These are phyloP conservation scores for Hepatocystis sp. DNA, from an alignment of 169 alveolate species.

Conservation along the genomic window DNA sequence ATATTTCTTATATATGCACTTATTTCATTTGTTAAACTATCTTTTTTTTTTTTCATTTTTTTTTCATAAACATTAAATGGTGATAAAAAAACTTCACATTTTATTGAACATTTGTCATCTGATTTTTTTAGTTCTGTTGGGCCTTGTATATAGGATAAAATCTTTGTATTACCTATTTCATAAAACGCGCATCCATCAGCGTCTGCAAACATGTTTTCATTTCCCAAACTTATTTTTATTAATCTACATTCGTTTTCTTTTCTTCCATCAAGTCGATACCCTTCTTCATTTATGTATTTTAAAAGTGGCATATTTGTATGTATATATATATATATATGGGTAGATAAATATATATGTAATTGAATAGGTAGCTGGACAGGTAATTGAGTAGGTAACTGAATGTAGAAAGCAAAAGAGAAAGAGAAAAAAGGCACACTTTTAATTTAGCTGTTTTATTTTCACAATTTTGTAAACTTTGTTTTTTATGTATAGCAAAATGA, in stretches of 20 bases:
- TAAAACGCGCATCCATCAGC: conserved; percentile 70
- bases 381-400: too few species aligned
- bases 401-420: too few species aligned
- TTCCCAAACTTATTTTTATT: conserved; percentile 78
- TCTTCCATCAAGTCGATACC: conserved; percentile 85
- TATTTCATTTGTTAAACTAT: conserved; percentile 65
- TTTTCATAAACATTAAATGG: conserved; percentile 72
- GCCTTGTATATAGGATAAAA: conserved; percentile 68
- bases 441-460: too few species aligned
- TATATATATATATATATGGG: background rate
- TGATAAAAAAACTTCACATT: conserved; percentile 69
- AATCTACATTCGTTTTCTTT: conserved; percentile 79
- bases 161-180: conserved; percentile 68
- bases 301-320: conserved; percentile 32
- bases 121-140: conserved; percentile 72
- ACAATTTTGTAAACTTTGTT: too few species aligned
- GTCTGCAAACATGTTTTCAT: conserved; percentile 70
- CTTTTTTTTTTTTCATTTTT: conserved; percentile 65
- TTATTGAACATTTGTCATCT: conserved; percentile 64
- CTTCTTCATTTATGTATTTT: conserved; percentile 84
- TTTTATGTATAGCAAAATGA: too few species aligned
- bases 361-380: background rate
- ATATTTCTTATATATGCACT: conserved; percentile 72
- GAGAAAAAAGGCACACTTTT: too few species aligned
- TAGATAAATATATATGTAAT: background rate